Evolutionary conservation across 805 yeast genomes (phyloP).

Genomic region (Metschnikowia henanensis): DNA sequence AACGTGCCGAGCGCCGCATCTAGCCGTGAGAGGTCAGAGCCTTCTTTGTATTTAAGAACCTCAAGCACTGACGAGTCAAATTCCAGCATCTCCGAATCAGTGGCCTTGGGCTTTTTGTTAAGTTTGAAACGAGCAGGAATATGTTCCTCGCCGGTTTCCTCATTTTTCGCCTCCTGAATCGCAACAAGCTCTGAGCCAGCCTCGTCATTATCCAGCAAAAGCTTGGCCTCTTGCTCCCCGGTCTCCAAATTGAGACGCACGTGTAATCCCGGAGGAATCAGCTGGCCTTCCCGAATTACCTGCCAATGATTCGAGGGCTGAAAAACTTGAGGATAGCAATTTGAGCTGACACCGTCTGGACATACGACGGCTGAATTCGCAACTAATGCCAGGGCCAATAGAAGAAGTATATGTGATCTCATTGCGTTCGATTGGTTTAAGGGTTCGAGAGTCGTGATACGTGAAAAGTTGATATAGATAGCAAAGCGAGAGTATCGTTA

Average conservation of each 20-base stretch:
- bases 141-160: not conserved
- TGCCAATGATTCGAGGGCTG: conserved; percentile 71
- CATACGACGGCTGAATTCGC: conserved; percentile 32
- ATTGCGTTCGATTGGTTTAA: not conserved
- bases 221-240: conserved; percentile 66
- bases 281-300: conserved; percentile 65
- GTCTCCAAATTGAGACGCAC: conserved; percentile 75
- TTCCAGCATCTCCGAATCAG: conserved; percentile 20
- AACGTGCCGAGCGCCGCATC: conserved; percentile 41
- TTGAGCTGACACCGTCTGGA: conserved; percentile 39
- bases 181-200: conserved; percentile 5
- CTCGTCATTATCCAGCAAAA: conserved; percentile 35
- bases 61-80: conserved; percentile 15
- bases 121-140: conserved; percentile 1
- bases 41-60: conserved; percentile 11
- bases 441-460: not conserved
- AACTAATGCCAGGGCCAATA: conserved; percentile 7
- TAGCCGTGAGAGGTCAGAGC: conserved; percentile 21
- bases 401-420: conserved; percentile 3
- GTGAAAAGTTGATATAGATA: not conserved
- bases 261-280: conserved; percentile 78
- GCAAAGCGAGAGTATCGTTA: no score
- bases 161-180: not conserved
- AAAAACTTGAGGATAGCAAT: conserved; percentile 67
- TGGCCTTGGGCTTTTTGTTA: conserved; percentile 6